phyloP scores from a whole-genome alignment of 768 basidiomycete genomes.

The Tulasnella sp. region DNA sequence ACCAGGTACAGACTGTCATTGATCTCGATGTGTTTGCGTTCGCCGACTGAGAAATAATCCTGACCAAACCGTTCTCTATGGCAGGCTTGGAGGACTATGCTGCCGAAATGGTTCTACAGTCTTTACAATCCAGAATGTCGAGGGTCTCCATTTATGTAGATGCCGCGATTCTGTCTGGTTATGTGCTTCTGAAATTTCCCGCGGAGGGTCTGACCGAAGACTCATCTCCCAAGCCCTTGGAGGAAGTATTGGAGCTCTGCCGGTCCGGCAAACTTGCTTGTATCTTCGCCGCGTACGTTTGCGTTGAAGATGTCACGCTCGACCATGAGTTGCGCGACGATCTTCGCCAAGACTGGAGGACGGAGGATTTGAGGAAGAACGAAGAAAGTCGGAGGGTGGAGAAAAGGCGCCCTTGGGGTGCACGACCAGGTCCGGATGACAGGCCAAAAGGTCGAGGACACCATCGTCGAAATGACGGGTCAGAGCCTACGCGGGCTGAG shows the following conservation, averaged over 20 bases:
- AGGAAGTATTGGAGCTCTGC: neutral
- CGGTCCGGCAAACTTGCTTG: neutral
- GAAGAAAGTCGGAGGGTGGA: slow-evolving; percentile 11
- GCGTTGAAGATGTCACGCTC: slow-evolving; percentile 2
- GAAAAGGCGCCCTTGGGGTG: slow-evolving; percentile 19
- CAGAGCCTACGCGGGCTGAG: neutral
- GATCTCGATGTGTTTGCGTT: neutral
- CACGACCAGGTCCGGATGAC: slow-evolving; percentile 10
- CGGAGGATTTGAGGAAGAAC: slow-evolving; percentile 29
- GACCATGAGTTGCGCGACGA: neutral
- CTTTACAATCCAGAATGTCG: neutral
- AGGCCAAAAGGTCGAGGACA: neutral
- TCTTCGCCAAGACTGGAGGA: slow-evolving; percentile 25
- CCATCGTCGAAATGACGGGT: neutral
- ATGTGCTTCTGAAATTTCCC: slow-evolving; percentile 24
- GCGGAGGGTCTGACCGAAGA: neutral
- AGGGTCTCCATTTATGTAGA: neutral
- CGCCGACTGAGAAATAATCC: neutral
- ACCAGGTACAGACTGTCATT: neutral
- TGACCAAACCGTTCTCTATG: neutral
- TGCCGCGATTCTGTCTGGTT: slow-evolving; percentile 11
- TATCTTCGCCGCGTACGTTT: slow-evolving; percentile 14
- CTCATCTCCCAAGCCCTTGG: slow-evolving; percentile 10
- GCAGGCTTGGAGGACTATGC: slow-evolving; percentile 33
- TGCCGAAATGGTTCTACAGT: slow-evolving; percentile 6